Conservation (phyloP, 176 grass and related monocot species). For the Oropetium thomaeum region DNA sequence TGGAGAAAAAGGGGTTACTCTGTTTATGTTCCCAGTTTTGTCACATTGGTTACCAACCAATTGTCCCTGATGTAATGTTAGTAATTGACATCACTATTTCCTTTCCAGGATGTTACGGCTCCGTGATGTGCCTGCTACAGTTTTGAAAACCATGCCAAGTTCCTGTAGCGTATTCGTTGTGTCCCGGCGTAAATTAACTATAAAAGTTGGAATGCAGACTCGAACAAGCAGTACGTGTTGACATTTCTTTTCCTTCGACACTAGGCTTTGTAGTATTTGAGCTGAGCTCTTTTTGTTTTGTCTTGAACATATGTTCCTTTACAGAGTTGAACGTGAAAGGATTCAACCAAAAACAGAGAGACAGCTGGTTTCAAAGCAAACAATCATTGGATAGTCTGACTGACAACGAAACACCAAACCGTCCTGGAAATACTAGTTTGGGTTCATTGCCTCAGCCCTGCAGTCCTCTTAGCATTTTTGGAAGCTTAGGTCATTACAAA, state of each 20-base stretch:
- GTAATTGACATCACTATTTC: constrained; percentile 23
- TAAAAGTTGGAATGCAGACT: constrained; percentile 58
- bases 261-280: neutral
- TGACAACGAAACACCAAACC: constrained; percentile 28
- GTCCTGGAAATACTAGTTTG: constrained; percentile 24
- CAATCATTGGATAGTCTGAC: constrained; percentile 34
- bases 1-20: neutral
- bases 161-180: constrained; percentile 79
- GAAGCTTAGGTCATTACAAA: constrained; percentile 37
- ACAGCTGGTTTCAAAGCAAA: constrained; percentile 41
- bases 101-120: constrained; percentile 65
- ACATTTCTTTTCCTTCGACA: constrained; percentile 26
- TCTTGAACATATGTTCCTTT: constrained; percentile 12
- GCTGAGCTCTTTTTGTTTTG: neutral
- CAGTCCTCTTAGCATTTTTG: constrained; percentile 31
- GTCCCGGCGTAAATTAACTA: constrained; percentile 46
- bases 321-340: constrained; percentile 48
- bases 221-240: constrained; percentile 41
- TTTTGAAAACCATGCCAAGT: constrained; percentile 56
- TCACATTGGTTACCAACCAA: neutral
- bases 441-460: constrained; percentile 10
- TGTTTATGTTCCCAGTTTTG: neutral
- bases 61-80: neutral
- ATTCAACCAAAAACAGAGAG: constrained; percentile 45
- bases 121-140: constrained; percentile 46